Evolutionary conservation across 2,329 filamentous ascomycete species (phyloP).

Genomic region (Hypoxylon sp.): DNA sequence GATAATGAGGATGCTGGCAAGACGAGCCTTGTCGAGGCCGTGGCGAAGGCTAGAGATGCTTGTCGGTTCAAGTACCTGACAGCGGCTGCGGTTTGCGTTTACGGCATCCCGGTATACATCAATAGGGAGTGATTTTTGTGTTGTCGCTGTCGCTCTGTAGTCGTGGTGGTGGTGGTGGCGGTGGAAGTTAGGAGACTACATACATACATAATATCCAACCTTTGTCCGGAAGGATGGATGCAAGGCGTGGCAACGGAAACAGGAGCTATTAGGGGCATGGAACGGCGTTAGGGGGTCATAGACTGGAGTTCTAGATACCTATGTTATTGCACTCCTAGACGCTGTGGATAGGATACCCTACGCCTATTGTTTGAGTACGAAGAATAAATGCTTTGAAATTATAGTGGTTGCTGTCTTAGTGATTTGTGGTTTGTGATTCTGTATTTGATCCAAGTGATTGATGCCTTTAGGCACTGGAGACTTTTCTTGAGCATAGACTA

Average conservation of each 20-base stretch:
- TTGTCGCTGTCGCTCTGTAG: neutral
- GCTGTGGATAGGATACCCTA: conserved; percentile 12
- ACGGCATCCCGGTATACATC: conserved; percentile 93
- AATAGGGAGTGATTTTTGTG: conserved; percentile 49
- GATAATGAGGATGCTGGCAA: conserved; percentile 38
- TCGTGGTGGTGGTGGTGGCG: neutral
- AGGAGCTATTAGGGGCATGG: conserved; percentile 18
- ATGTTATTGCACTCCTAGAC: neutral
- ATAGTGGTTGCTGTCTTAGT: neutral
- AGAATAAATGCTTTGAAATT: neutral
- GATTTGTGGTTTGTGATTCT: neutral
- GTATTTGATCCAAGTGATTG: neutral
- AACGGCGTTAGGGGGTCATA: conserved; percentile 31
- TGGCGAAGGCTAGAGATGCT: conserved; percentile 79
- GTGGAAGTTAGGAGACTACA: neutral
- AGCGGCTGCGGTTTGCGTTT: conserved; percentile 92
- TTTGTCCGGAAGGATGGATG: neutral
- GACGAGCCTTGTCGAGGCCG: conserved; percentile 82
- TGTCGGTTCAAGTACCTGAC: conserved; percentile 94
- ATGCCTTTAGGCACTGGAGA: neutral
- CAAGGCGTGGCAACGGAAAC: neutral
- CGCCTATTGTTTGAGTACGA: neutral
- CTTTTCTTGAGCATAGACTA: neutral
- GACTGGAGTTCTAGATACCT: conserved; percentile 35
- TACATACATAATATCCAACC: neutral